Evolutionary conservation across 2,329 filamentous ascomycete genomes (phyloP), one percentile per base, ranked within the genome.

Genomic region (Neonectria neomacrospora): DNA sequence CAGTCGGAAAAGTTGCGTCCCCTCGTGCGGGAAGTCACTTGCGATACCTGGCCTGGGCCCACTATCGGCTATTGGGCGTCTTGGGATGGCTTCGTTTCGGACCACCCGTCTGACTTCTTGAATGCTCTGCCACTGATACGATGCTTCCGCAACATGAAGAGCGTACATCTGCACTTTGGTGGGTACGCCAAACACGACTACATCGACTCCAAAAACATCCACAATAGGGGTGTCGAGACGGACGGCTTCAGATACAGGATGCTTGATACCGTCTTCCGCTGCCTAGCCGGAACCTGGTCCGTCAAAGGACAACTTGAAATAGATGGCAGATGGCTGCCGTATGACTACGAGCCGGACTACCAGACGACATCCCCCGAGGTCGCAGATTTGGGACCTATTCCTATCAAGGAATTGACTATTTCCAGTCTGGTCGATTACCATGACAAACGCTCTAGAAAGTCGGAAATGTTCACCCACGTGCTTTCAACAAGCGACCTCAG

Each of bases 231-330:
- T 11, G 30, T 52, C 1, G 61, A 64, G 52, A 47, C 45, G 16
- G 57, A 64, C 14, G 32, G 61, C 12, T 60, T 64, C 32, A 47
- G 61, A 28, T 64, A 61, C 30, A 53, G 61, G 11, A 57, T 64
- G 20, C 47, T 64, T 6, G 61, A 64, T 18, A 61, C 61, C 4
- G 53, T 57, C 5, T 64, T 64, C n/a, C 22, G 48, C n/a, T 64
- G 57, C 14, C 34, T 64, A 14, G 53, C 52, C 16, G 61, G 61
- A 16, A 48, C 57, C 8, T 64, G 57, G 57, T 41, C 52, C 2
- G 11, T 41, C 22, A 12, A 53, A 12, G 12, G 22, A 12, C 61
- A 64, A 39, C 18, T 37, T 14, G 16, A 34, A 6, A 28, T 64
- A 23, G 61, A 64, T 5, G 28, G 47, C 9, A 30, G 41, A 16